phyloP scores from a whole-genome alignment of 1,139 yeast genomes.

The Saccharomyces hybrid region DNA sequence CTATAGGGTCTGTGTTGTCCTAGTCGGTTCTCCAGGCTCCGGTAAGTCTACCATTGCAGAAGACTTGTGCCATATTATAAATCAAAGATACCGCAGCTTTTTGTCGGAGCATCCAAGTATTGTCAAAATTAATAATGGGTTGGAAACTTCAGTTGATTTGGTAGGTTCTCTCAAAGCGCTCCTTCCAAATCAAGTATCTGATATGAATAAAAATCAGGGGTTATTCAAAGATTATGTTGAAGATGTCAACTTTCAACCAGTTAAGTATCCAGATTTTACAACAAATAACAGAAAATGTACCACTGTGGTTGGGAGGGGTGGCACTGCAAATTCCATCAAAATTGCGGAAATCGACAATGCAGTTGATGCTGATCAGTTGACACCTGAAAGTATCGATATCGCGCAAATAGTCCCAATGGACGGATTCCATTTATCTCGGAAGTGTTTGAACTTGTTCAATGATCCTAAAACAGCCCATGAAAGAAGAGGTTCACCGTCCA shows the following conservation, averaged over 20 bases:
- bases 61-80: slow-evolving; percentile 37
- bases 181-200: slow-evolving; percentile 11
- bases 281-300: neutral
- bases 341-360: slow-evolving; percentile 4
- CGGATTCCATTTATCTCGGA: slow-evolving; percentile 72
- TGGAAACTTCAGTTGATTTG: neutral
- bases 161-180: slow-evolving; percentile 1
- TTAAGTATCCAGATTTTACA: slow-evolving; percentile 11
- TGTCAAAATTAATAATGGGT: neutral
- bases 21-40: slow-evolving; percentile 78
- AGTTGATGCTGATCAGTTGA: neutral
- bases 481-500: slow-evolving; percentile 78
- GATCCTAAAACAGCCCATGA: slow-evolving; percentile 51
- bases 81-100: slow-evolving; percentile 20
- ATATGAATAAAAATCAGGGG: slow-evolving; percentile 31
- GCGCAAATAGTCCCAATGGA: slow-evolving; percentile 57
- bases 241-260: slow-evolving; percentile 35
- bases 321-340: slow-evolving; percentile 23
- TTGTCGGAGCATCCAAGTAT: neutral
- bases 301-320: slow-evolving; percentile 33
- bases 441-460: slow-evolving; percentile 42
- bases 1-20: slow-evolving; percentile 44
- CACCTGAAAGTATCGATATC: slow-evolving; percentile 13
- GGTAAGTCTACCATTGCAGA: slow-evolving; percentile 69
- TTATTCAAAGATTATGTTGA: slow-evolving; percentile 44